Percentiles rank a stretch among this genome's conserved stretches.
These are phyloP conservation scores for Cladophialophora psammophila DNA, from an alignment of 2,329 filamentous ascomycete genomes.

Conservation along the genomic window DNA sequence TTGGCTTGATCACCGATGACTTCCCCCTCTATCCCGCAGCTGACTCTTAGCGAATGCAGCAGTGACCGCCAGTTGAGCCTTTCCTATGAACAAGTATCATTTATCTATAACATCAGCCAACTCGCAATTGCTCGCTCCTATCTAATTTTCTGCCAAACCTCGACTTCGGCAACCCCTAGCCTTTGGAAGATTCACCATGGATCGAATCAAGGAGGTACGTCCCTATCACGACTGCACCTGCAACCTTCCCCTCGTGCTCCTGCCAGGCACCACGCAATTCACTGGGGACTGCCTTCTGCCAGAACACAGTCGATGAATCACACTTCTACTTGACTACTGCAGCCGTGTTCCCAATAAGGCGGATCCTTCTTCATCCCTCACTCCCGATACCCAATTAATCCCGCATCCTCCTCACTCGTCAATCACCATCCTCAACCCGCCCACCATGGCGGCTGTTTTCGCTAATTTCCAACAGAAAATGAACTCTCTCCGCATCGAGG, in stretches of 20 bases:
- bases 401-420: conserved; percentile 20
- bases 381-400: neutral
- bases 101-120: conserved; percentile 13
- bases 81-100: conserved; percentile 20
- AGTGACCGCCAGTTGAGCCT: conserved; percentile 34
- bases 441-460: conserved; percentile 41
- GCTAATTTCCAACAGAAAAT: conserved; percentile 72
- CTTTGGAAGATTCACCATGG: conserved; percentile 64
- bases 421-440: conserved; percentile 41
- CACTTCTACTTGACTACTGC: conserved; percentile 19
- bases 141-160: conserved; percentile 2
- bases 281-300: conserved; percentile 22
- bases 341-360: conserved; percentile 22
- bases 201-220: conserved; percentile 89
- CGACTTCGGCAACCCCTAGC: neutral
- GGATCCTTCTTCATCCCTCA: conserved; percentile 10
- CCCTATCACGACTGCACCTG: conserved; percentile 38
- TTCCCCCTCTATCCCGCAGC: conserved; percentile 23
- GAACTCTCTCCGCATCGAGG: conserved; percentile 91
- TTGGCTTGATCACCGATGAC: conserved; percentile 22
- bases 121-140: neutral
- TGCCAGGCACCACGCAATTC: conserved; percentile 34
- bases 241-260: conserved; percentile 45
- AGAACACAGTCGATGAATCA: conserved; percentile 13
- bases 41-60: conserved; percentile 25